phyloP scores from a whole-genome alignment of 352 stramenopile genomes.

The Globisporangium nodosum region DNA sequence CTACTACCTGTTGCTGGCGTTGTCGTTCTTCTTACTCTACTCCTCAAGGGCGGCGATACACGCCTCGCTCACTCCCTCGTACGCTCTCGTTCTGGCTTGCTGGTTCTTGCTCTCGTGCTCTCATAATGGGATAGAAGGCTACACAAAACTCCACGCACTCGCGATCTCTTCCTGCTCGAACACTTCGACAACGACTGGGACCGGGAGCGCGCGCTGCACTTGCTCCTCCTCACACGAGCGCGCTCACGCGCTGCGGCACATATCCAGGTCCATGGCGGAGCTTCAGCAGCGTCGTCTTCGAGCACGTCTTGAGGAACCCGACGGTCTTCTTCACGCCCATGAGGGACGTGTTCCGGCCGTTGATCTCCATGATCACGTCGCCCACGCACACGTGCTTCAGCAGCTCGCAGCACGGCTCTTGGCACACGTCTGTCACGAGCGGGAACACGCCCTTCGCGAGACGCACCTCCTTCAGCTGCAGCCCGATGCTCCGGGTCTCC shows the following conservation, averaged over 20 bases:
- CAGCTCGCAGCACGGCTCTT: constrained; percentile 76
- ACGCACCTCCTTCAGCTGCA: constrained; percentile 80
- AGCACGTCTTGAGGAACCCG: constrained; percentile 79
- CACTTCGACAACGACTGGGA: constrained; percentile 25
- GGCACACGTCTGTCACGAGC: constrained; percentile 77
- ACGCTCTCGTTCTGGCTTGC: too few species aligned
- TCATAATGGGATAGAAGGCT: background rate
- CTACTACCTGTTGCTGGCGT: too few species aligned
- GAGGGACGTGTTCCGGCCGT: constrained; percentile 81
- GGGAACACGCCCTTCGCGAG: constrained; percentile 75
- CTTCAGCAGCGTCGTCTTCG: constrained; percentile 85
- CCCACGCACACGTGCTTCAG: constrained; percentile 81
- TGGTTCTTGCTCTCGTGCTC: background rate
- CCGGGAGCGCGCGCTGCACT: background rate
- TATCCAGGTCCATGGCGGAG: constrained; percentile 75
- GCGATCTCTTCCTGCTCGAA: constrained; percentile 8
- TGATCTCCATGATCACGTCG: constrained; percentile 86
- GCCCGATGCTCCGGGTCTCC: constrained; percentile 77
- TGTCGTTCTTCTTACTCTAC: background rate
- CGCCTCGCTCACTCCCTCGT: too few species aligned
- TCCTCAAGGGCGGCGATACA: background rate
- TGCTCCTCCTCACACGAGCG: constrained; percentile 31
- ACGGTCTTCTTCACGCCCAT: constrained; percentile 90
- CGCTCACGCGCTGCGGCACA: constrained; percentile 69
- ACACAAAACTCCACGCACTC: background rate